Evolutionary conservation across 2,329 filamentous ascomycete species (phyloP).

Genomic region (Microcyclospora tardicrescens): DNA sequence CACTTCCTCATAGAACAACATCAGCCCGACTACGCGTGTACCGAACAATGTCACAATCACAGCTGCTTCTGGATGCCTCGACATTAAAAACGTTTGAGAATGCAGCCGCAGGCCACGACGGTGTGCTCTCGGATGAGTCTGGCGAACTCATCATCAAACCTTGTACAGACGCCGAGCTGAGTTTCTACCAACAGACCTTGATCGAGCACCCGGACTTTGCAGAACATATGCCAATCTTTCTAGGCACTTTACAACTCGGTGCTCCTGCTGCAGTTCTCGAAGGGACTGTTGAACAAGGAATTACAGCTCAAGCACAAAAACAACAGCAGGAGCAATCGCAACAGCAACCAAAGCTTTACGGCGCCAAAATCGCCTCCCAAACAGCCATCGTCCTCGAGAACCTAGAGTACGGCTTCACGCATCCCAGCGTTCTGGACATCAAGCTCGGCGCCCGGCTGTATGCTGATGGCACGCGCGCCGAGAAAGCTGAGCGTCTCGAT

Average conservation of each 20-base stretch:
- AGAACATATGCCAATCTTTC: conserved; percentile 69
- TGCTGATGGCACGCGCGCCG: conserved; percentile 54
- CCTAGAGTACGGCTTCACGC: conserved; percentile 63
- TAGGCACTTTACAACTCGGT: conserved; percentile 65
- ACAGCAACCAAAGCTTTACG: conserved; percentile 34
- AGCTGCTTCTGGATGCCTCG: conserved; percentile 15
- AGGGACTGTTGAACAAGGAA: conserved; percentile 2
- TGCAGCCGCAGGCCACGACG: conserved; percentile 78
- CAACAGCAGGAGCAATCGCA: conserved; percentile 18
- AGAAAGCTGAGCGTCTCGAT: conserved; percentile 48
- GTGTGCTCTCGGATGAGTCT: conserved; percentile 70
- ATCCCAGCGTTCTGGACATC: conserved; percentile 82
- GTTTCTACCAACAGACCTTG: conserved; percentile 70
- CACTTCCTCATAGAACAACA: background rate
- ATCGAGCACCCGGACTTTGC: conserved; percentile 58
- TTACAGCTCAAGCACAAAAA: conserved; percentile 5
- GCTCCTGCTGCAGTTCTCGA: conserved; percentile 25
- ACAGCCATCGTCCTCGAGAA: conserved; percentile 77
- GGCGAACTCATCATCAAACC: conserved; percentile 90
- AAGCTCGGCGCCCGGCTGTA: conserved; percentile 81
- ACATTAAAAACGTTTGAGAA: conserved; percentile 58
- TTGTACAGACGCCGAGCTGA: conserved; percentile 71
- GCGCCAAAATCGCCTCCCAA: conserved; percentile 59
- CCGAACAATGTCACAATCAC: background rate
- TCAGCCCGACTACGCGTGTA: conserved; percentile 3